A percentile compares a stretch with the other conserved stretches of the same genome.
Conservation (phyloP, 306 rosid species). For the Vigna hirtella region DNA sequence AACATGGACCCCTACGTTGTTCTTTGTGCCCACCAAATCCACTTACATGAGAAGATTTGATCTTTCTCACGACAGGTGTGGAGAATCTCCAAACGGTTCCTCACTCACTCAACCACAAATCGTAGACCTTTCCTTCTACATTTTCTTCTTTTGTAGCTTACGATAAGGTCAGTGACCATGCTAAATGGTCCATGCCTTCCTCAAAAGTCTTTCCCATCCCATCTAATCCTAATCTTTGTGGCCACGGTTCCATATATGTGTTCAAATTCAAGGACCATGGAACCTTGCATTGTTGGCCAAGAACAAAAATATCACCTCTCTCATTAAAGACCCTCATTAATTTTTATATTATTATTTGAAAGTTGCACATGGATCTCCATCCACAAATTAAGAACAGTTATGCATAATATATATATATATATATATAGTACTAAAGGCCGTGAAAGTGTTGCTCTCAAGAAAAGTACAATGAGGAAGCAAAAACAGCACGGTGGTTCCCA, state of each 20-base stretch:
- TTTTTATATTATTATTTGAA: slow-evolving; percentile 3
- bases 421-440: not conserved
- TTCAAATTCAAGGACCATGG: slow-evolving; percentile 41
- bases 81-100: slow-evolving; percentile 50
- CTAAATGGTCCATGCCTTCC: slow-evolving; percentile 54
- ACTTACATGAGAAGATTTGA: slow-evolving; percentile 46
- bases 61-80: slow-evolving; percentile 42
- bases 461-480: slow-evolving; percentile 36
- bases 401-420: not conserved
- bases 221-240: slow-evolving; percentile 42
- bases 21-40: slow-evolving; percentile 36
- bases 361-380: slow-evolving; percentile 25
- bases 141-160: slow-evolving; percentile 54
- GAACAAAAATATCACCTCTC: slow-evolving; percentile 17
- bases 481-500: not conserved
- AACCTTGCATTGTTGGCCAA: slow-evolving; percentile 44
- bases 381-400: not conserved
- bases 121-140: slow-evolving; percentile 47
- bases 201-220: slow-evolving; percentile 43
- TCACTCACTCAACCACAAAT: slow-evolving; percentile 47
- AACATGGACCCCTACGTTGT: slow-evolving; percentile 60
- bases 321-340: not conserved
- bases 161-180: slow-evolving; percentile 47
- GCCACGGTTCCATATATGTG: slow-evolving; percentile 27
- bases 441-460: slow-evolving; percentile 31